These are phyloP conservation scores for Kurtzmaniella natalensis DNA, from an alignment of 1,139 yeast species.

Conservation along the genomic window DNA sequence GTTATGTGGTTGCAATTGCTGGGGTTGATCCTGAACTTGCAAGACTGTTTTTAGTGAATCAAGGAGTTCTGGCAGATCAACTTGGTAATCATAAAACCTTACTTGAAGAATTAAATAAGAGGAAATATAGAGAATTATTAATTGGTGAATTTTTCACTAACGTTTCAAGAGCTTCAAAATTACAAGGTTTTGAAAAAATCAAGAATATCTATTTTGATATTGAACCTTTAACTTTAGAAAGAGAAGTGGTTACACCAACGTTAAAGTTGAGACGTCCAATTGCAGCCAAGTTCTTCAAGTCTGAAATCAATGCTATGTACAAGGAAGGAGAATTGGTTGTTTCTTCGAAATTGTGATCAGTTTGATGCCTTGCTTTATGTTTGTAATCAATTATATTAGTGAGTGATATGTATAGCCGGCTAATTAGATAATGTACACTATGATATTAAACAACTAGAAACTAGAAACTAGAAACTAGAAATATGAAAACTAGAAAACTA, in stretches of 20 bases:
- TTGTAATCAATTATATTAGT: too few relatives aligned
- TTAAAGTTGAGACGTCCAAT: slow-evolving; percentile 64
- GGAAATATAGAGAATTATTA: slow-evolving; percentile 24
- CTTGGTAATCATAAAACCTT: slow-evolving; percentile 21
- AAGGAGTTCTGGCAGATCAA: slow-evolving; percentile 11
- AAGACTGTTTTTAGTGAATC: slow-evolving; percentile 13
- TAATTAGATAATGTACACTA: too few relatives aligned
- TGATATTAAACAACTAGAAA: too few relatives aligned
- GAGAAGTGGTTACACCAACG: slow-evolving; percentile 71
- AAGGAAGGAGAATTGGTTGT: slow-evolving; percentile 43
- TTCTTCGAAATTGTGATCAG: slow-evolving; percentile 16
- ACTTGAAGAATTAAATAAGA: slow-evolving; percentile 22
- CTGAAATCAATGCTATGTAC: slow-evolving; percentile 51
- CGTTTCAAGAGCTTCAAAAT: slow-evolving; percentile 13
- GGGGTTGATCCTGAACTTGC: slow-evolving; percentile 43
- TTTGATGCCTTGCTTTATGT: too few relatives aligned
- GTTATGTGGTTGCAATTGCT: slow-evolving; percentile 57
- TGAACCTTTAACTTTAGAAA: slow-evolving; percentile 64
- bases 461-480: too few relatives aligned
- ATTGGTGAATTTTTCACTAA: slow-evolving; percentile 24
- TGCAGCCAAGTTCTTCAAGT: slow-evolving; percentile 49
- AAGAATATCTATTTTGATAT: slow-evolving; percentile 56
- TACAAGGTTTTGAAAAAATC: slow-evolving; percentile 56
- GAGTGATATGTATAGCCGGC: too few relatives aligned
- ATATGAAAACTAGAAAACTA: too few relatives aligned